Evolutionary conservation across 306 rosid genomes (phyloP).

Genomic region (Dicorynia guianensis): DNA sequence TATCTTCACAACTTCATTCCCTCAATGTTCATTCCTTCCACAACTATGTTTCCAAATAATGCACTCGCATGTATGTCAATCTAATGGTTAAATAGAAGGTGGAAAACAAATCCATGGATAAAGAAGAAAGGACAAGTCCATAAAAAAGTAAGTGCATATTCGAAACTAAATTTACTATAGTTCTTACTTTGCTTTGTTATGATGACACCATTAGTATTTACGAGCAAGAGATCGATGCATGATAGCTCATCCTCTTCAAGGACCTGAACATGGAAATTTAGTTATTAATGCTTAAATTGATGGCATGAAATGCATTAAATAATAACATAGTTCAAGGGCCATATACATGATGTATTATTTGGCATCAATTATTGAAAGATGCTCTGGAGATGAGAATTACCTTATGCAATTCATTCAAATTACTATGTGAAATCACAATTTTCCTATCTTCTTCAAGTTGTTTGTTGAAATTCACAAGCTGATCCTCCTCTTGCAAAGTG

Average conservation of each 20-base stretch:
- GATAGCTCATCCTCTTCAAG: slow-evolving; percentile 86
- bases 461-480: slow-evolving; percentile 75
- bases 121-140: slow-evolving; percentile 31
- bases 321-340: neutral
- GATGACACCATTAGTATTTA: slow-evolving; percentile 71
- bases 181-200: slow-evolving; percentile 84
- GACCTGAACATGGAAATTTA: slow-evolving; percentile 65
- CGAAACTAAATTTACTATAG: slow-evolving; percentile 15
- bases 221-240: slow-evolving; percentile 72
- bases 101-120: slow-evolving; percentile 6
- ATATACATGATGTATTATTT: slow-evolving; percentile 6
- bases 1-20: too few relatives aligned
- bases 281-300: slow-evolving; percentile 37
- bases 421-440: slow-evolving; percentile 84
- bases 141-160: too few relatives aligned
- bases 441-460: slow-evolving; percentile 93
- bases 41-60: too few relatives aligned
- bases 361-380: slow-evolving; percentile 3
- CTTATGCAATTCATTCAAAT: slow-evolving; percentile 83
- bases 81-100: too few relatives aligned
- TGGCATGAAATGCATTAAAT: slow-evolving; percentile 10
- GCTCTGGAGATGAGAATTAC: slow-evolving; percentile 43
- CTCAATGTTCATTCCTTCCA: too few relatives aligned
- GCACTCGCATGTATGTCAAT: too few relatives aligned
- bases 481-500: slow-evolving; percentile 77